Conservation (phyloP, 768 basidiomycete genomes). For the Clavulina sp. region DNA sequence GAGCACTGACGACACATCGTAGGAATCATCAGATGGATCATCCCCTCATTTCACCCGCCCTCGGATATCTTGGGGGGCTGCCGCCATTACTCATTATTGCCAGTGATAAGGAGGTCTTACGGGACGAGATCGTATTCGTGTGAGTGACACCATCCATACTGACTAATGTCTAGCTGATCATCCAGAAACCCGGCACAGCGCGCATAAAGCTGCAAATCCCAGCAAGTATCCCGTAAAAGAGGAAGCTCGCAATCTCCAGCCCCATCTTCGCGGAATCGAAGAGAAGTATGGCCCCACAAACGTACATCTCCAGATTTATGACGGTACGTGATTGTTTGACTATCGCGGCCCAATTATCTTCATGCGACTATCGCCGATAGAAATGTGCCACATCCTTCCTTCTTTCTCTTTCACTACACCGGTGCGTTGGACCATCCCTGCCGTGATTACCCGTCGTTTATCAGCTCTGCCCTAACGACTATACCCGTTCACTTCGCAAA, state of each 20-base stretch:
- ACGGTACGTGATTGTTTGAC: constrained; percentile 30
- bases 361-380: constrained; percentile 19
- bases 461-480: no score
- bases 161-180: not conserved
- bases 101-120: constrained; percentile 77
- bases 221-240: constrained; percentile 44
- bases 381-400: constrained; percentile 64
- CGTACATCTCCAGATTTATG: constrained; percentile 87
- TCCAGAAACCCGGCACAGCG: constrained; percentile 19
- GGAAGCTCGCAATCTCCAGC: constrained; percentile 32
- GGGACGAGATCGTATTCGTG: constrained; percentile 85
- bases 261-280: constrained; percentile 20
- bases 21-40: constrained; percentile 32
- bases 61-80: constrained; percentile 74
- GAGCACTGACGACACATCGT: not conserved
- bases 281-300: constrained; percentile 34
- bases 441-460: no score
- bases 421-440: not conserved
- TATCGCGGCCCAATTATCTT: not conserved
- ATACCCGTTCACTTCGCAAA: no score
- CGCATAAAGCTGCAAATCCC: constrained; percentile 84
- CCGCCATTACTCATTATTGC: constrained; percentile 74
- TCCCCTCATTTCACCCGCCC: constrained; percentile 59
- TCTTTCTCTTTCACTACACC: constrained; percentile 49
- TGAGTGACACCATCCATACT: constrained; percentile 8